phyloP scores from a whole-genome alignment of 2,329 filamentous ascomycete species.

The Penicillium crustosum region DNA sequence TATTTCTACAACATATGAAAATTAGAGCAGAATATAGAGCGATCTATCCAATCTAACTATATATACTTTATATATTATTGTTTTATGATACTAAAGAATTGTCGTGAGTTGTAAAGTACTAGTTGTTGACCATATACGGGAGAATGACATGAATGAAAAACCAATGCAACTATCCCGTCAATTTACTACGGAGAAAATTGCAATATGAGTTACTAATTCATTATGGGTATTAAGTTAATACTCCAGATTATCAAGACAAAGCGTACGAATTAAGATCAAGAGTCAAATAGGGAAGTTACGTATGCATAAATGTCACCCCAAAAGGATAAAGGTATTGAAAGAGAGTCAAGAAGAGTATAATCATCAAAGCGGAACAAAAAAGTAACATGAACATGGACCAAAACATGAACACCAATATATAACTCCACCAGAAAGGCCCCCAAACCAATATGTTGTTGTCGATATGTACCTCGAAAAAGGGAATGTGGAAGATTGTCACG shows the following conservation, averaged over 20 bases:
- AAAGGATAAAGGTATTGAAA: slow-evolving; percentile 4
- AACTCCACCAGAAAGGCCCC: slow-evolving; percentile 12
- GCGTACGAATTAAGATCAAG: too few relatives aligned
- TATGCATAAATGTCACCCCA: background rate
- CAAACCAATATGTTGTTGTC: slow-evolving; percentile 18
- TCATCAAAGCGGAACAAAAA: slow-evolving; percentile 4
- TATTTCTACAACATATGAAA: background rate
- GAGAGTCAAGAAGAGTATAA: slow-evolving; percentile 19
- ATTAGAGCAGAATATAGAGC: too few relatives aligned
- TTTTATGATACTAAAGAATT: background rate
- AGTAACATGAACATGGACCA: background rate
- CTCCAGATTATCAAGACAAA: background rate
- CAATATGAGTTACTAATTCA: background rate
- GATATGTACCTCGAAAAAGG: slow-evolving; percentile 22
- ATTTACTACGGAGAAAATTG: background rate
- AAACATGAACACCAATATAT: background rate
- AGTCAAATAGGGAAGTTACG: background rate
- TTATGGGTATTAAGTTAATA: background rate
- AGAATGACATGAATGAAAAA: background rate
- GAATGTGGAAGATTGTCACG: slow-evolving; percentile 9
- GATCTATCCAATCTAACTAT: background rate
- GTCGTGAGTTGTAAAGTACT: background rate
- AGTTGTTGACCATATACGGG: background rate
- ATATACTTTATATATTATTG: too few relatives aligned
- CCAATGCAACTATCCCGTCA: background rate